These are phyloP conservation scores for Chrysanthemum lavandulifolium DNA, from an alignment of 129 eudicot species.

Conservation along the genomic window DNA sequence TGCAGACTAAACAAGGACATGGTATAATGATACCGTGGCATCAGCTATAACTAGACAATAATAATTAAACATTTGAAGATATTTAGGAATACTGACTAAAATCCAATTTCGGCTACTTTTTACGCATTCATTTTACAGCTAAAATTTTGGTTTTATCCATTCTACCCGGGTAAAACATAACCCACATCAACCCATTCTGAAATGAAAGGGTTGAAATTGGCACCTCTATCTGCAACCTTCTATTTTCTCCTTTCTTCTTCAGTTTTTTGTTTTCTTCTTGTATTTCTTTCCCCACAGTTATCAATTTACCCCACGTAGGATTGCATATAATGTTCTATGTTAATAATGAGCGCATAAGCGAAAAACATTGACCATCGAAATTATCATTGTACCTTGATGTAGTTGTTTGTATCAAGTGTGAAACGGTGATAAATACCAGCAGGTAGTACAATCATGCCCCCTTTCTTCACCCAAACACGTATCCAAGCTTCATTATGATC, in stretches of 20 bases:
- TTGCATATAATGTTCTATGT: neutral
- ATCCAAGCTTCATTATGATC: constrained; percentile 85
- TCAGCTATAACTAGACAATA: neutral
- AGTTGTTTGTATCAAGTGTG: constrained; percentile 87
- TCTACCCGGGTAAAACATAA: neutral
- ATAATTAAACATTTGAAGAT: neutral
- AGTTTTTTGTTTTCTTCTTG: neutral
- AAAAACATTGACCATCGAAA: neutral
- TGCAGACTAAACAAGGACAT: neutral
- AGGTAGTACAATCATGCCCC: constrained; percentile 94
- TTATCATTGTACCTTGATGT: constrained; percentile 66
- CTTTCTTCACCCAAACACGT: constrained; percentile 94
- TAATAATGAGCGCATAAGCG: neutral
- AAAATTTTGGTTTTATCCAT: neutral
- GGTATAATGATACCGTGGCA: neutral
- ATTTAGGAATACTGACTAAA: neutral
- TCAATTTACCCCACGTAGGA: constrained; percentile 1
- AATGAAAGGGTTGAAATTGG: neutral
- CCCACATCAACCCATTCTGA: neutral
- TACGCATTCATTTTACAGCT: neutral
- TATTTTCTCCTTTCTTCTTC: neutral
- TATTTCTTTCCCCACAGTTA: neutral
- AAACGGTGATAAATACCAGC: constrained; percentile 98
- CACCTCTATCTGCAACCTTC: neutral
- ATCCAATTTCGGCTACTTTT: too few species aligned